Evolutionary conservation across 331 rosid species (phyloP), one percentile per base, ranked within the genome.

Genomic region (Quercus phellos): DNA sequence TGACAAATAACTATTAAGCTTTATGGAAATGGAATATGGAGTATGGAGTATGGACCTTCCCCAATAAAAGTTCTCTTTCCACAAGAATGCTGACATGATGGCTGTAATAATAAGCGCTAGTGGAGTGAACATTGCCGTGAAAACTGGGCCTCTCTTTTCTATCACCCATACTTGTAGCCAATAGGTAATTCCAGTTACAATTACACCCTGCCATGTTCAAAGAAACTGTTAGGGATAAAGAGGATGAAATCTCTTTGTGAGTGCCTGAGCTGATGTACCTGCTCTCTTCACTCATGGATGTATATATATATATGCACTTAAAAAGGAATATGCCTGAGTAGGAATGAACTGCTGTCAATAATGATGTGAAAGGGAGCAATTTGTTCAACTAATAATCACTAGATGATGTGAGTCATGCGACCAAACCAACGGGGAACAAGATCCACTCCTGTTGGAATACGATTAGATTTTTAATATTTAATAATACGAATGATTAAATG

Each of bases 121-220:
- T 46, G 99, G 99, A 35, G 99, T 91, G 82, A 94, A 94, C 88
- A 89, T 78, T 51, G 99, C 88, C 8, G 92, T 90, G 82, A 94
- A 94, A 70, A 94, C 97, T 6, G 99, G 88, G 63, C 99, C 99
- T 83, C 86, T 90, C 34, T 76, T 85, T 88, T 94, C 96, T 75
- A 94, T 91, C 0, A 73, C 81, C 88, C 97, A 94, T 7, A 91
- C 92, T 94, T 92, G 99, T 3, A 94, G 79, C 99, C 99, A 94
- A 69, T 94, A 92, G n/a, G 97, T 87, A 43, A 92, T 86, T 27
- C 87, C 99, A 9, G 98, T 90, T 18, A 90, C 99, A 32, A 94
- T 72, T 77, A 94, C 26, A 51, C 98, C 99, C 99, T 94, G 91
- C 83, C 51, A 88, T 66, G 59, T 35, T 35, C 61, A 59, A n/a